Conservation (phyloP, 495 filamentous ascomycete species). For the Articulospora tetracladia region DNA sequence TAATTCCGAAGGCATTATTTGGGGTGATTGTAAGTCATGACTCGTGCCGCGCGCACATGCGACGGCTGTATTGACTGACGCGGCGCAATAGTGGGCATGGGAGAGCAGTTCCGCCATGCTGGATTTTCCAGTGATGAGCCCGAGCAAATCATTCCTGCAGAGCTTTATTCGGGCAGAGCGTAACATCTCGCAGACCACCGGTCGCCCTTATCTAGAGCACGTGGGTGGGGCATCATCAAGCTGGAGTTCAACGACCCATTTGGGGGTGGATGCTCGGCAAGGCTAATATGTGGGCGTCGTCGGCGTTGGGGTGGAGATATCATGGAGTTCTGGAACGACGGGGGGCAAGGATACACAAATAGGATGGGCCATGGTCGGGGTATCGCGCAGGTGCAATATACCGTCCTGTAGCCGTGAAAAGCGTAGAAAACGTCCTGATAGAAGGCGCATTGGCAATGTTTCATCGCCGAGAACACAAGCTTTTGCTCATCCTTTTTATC, state of each 20-base stretch:
- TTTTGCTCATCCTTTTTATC: too few relatives aligned
- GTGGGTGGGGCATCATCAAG: neutral
- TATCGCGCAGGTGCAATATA: too few relatives aligned
- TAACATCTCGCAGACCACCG: neutral
- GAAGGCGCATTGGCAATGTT: too few relatives aligned
- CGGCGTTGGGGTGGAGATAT: neutral
- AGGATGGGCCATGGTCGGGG: neutral
- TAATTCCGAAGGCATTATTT: conserved; percentile 2
- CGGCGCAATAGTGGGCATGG: conserved; percentile 6
- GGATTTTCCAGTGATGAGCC: conserved; percentile 14
- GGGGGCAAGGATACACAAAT: neutral
- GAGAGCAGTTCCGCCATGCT: conserved; percentile 9
- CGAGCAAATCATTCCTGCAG: conserved; percentile 6
- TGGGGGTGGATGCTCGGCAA: neutral
- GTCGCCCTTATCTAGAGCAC: neutral
- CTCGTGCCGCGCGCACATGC: neutral
- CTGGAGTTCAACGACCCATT: too few relatives aligned
- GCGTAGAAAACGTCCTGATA: too few relatives aligned
- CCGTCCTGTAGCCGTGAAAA: too few relatives aligned
- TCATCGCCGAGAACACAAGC: too few relatives aligned
- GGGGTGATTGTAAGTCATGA: conserved; percentile 9
- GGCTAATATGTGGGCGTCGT: neutral
- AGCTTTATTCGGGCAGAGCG: conserved; percentile 7
- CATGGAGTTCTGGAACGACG: neutral
- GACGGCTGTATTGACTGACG: neutral